A percentile compares a stretch with the other conserved stretches of the same genome.
phyloP scores from a whole-genome alignment of 2,329 filamentous ascomycete species.

The Bipolaris oryzae region DNA sequence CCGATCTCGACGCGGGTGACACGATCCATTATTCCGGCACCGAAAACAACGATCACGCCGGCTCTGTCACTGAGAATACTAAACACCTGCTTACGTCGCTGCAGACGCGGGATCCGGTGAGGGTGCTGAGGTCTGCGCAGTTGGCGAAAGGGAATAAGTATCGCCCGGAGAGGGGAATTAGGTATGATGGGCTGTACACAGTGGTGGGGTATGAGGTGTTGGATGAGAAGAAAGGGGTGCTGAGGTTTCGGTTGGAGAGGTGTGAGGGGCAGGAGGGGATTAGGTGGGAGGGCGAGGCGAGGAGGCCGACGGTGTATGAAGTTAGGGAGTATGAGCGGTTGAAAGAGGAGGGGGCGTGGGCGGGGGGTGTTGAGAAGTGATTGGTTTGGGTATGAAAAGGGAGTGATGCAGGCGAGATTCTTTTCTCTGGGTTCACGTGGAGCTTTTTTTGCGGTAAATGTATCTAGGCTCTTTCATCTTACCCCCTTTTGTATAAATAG shows the following conservation, averaged over 20 bases:
- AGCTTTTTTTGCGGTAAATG: too few species aligned
- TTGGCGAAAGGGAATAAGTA: slow-evolving; percentile 47
- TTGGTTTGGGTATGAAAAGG: too few species aligned
- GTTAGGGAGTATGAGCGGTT: slow-evolving; percentile 28
- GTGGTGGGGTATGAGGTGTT: slow-evolving; percentile 50
- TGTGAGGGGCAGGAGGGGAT: slow-evolving; percentile 55
- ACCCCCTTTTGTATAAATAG: too few species aligned
- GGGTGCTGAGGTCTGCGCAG: slow-evolving; percentile 58
- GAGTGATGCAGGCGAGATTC: too few species aligned
- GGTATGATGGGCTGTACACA: slow-evolving; percentile 64
- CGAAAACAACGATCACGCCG: slow-evolving; percentile 37
- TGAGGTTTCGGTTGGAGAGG: slow-evolving; percentile 57
- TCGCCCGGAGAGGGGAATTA: slow-evolving; percentile 56
- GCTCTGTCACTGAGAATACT: slow-evolving; percentile 48
- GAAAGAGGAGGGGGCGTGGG: slow-evolving; percentile 19
- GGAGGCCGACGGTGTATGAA: slow-evolving; percentile 51
- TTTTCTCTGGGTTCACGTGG: too few species aligned
- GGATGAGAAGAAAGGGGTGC: slow-evolving; percentile 50
- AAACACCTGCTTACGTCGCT: slow-evolving; percentile 51
- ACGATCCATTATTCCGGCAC: slow-evolving; percentile 61
- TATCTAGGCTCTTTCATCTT: too few species aligned
- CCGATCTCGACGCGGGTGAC: slow-evolving; percentile 59
- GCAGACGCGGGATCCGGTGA: slow-evolving; percentile 47
- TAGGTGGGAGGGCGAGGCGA: slow-evolving; percentile 48
- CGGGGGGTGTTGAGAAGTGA: not conserved